A percentile compares a stretch with the other conserved stretches of the same genome.
phyloP scores from a whole-genome alignment of 768 basidiomycete genomes.

The Myochromella boudieri region DNA sequence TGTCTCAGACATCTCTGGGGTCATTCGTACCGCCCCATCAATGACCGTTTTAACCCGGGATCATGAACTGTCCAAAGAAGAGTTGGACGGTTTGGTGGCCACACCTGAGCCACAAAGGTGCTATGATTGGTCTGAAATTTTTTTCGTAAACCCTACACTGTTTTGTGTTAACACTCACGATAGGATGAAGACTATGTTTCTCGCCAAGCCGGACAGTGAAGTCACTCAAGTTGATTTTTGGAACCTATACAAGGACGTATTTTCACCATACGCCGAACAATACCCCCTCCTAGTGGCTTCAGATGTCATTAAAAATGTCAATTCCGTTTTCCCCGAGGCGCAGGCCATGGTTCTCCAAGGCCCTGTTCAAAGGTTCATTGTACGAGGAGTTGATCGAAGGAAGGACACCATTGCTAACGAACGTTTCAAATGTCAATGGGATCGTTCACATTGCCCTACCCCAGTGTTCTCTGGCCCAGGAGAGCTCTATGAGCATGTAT shows the following conservation, averaged over 20 bases:
- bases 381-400: conserved; percentile 78
- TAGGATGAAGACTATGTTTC: conserved; percentile 94
- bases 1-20: conserved; percentile 59
- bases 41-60: conserved; percentile 45
- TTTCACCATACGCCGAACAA: conserved; percentile 57
- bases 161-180: conserved; percentile 1
- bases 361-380: conserved; percentile 76
- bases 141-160: neutral
- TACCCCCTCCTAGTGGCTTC: conserved; percentile 76
- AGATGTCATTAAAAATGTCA: conserved; percentile 94
- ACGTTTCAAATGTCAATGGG: conserved; percentile 79
- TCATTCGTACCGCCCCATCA: conserved; percentile 58
- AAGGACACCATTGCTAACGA: conserved; percentile 58
- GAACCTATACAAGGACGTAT: conserved; percentile 88
- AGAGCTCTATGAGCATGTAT: conserved; percentile 74
- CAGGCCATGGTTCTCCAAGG: conserved; percentile 84
- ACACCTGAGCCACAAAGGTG: conserved; percentile 77
- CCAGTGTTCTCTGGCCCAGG: conserved; percentile 49
- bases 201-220: conserved; percentile 71
- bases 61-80: conserved; percentile 72
- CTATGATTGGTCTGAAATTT: conserved; percentile 67
- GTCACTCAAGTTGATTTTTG: conserved; percentile 95
- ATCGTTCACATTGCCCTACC: conserved; percentile 53
- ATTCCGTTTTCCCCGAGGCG: conserved; percentile 79
- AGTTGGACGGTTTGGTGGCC: conserved; percentile 56